Evolutionary conservation across 208 protist genomes (phyloP).

Genomic region (Leishmania braziliensis): DNA sequence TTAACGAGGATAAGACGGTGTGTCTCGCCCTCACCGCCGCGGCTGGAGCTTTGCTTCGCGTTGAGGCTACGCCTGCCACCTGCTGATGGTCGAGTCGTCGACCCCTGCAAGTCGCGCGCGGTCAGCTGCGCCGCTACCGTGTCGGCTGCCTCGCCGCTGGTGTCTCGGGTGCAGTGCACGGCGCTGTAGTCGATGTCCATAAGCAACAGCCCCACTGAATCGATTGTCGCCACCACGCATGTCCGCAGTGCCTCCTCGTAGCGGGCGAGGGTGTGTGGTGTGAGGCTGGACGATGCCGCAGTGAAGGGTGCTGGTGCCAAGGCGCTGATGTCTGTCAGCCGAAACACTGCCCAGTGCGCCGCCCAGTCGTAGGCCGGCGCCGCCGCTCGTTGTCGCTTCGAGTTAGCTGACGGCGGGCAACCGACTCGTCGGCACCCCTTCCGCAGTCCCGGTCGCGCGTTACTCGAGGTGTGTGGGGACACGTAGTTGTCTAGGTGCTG

Average conservation of each 20-base stretch:
- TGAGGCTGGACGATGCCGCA: neutral
- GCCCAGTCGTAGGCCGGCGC: conserved; percentile 4
- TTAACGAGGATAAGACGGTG: conserved; percentile 40
- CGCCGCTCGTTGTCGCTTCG: conserved; percentile 5
- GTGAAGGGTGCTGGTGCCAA: neutral
- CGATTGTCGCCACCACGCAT: conserved; percentile 57
- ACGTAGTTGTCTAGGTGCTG: conserved; percentile 36
- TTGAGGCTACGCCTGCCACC: neutral
- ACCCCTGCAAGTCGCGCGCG: neutral
- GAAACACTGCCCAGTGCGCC: conserved; percentile 31
- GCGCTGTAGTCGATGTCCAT: conserved; percentile 63
- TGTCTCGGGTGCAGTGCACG: conserved; percentile 9
- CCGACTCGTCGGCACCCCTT: neutral
- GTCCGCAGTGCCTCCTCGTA: conserved; percentile 33
- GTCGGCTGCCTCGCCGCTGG: neutral
- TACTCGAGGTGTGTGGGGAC: conserved; percentile 23
- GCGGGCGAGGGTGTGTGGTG: conserved; percentile 15
- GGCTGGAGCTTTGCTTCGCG: neutral
- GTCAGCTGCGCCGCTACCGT: conserved; percentile 5
- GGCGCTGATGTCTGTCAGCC: conserved; percentile 8
- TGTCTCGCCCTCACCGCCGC: conserved; percentile 4
- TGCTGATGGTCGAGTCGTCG: neutral
- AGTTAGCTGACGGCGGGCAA: neutral
- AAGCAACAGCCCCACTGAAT: conserved; percentile 49
- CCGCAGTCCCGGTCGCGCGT: neutral